Base-by-base conservation (phyloP, 176 grass and related monocot species). In the Oryza rufipogon region DNA sequence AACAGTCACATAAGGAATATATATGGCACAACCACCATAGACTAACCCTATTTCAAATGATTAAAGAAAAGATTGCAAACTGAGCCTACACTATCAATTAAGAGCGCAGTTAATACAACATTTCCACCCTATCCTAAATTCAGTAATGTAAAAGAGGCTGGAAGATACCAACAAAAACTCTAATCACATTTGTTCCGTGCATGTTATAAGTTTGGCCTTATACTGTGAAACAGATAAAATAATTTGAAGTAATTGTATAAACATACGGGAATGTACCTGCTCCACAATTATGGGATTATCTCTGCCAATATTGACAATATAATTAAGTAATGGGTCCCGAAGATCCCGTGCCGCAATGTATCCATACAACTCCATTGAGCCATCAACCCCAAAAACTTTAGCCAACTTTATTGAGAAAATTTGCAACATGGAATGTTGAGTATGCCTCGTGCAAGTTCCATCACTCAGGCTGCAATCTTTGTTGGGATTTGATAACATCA, bases 331-430 rank as follows among this genome's bases (percentile, higher is more conserved):
- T 30, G 76, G 7, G 65, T 78, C 60, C 38, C 26, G 23, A 26
- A 3, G 3, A 78, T 66, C 76, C 22, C n/a, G 60, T 15, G 64
- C 39, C 17, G 39, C 75, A 65, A 78, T 45, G 14, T 78, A 66
- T 65, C 60, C 76, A 78, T 78, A 78, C n/a, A 78, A 36, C 39
- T 78, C 4, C 10, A 78, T 15, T 30, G n/a, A 16, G 14, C 60
- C 39, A 78, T 42, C 7, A 19, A 42, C 36, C 34, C 17, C 7
- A 65, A 1, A 2, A 78, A 17, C 3, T 65, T 78, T 15, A 66
- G 22, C 76, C 76, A 78, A 9, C 75, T 64, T 64, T 17, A 78
- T 0, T 78, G 76, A 66, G 58, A 64, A 78, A 78, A 66, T 19
- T 64, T 78, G 76, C 9, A 78, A 65, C 38, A 66, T 6, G 22